Base-by-base conservation (phyloP, 2,329 filamentous ascomycete genomes). In the Pyricularia sp. region DNA sequence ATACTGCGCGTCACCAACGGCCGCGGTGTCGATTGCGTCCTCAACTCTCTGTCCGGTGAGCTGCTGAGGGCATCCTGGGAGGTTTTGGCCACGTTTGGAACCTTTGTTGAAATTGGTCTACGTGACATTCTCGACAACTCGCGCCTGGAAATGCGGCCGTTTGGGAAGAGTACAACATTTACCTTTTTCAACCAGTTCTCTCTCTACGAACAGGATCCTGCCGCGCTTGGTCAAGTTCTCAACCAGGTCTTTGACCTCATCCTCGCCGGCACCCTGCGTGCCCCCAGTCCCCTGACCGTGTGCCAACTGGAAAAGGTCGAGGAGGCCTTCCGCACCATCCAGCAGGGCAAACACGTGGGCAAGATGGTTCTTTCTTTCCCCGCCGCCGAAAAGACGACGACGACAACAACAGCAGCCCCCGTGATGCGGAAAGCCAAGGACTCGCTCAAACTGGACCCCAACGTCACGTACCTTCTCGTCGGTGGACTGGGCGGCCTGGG, bases 321-420 rank as follows among this genome's bases (percentile, higher is more conserved):
- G 17, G 59, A 77, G 11, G 79, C 79, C 0, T 79, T 82, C 70
- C 73, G 77, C 0, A 75, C 73, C 36, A 78, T 78, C 72, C 79
- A 80, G 66, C 71, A 72, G 4, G 78, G 80, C 3, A 75, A 77
- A 4, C 79, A 81, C 66, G 77, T 76, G 2, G 82, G 81, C 0
- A 82, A 82, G 65, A 75, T n/a, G 50, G 50, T n/a, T 23, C 17
- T 58, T 23, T n/a, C 17, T 23, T 17, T 58, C 6, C 42, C 42
- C 42, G 42, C 11, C 42, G 20, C 17, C 50, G 23, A 20, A 7
- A 58, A 9, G 3, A n/a, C 17, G 50, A n/a, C n/a, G n/a, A n/a
- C 50, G 17, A n/a, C 14, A 9, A 58, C 7, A 17, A 17, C 42
- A 55, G 20, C 50, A 30, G 28, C 28, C 28, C 28, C 28, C 28